Conservation (phyloP, 805 yeast genomes). For the Blastobotrys terrestris region DNA sequence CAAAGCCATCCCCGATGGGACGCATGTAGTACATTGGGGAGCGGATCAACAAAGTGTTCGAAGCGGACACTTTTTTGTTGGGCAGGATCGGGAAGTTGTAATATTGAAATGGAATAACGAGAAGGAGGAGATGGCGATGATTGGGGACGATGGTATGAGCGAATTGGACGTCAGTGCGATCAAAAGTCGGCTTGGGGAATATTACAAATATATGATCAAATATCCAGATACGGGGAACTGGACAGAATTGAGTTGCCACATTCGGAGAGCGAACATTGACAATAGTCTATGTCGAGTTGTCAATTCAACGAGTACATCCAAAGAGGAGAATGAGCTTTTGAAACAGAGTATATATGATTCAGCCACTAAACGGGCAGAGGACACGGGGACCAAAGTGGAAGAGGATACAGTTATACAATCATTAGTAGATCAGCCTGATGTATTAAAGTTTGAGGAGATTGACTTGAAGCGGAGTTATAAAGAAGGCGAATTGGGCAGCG, state of each 20-base stretch:
- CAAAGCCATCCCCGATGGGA: conserved; percentile 44
- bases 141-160: conserved; percentile 28
- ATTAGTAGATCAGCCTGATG: conserved; percentile 31
- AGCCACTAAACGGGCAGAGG: conserved; percentile 20
- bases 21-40: conserved; percentile 52
- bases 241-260: conserved; percentile 21
- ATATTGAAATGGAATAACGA: conserved; percentile 35
- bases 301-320: conserved; percentile 44
- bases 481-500: conserved; percentile 33
- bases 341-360: conserved; percentile 33
- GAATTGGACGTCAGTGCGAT: conserved; percentile 29
- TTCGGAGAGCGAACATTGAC: conserved; percentile 27
- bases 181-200: conserved; percentile 27
- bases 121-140: conserved; percentile 29
- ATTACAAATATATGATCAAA: conserved; percentile 36
- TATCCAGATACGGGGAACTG: conserved; percentile 34
- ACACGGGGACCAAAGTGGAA: conserved; percentile 14
- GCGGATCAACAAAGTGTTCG: conserved; percentile 33
- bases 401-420: conserved; percentile 31
- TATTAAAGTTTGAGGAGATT: conserved; percentile 38
- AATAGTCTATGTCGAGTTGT: conserved; percentile 28
- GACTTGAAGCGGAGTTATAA: conserved; percentile 38
- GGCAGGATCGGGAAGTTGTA: conserved; percentile 33
- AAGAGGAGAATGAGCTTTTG: conserved; percentile 42
- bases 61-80: conserved; percentile 33